Evolutionary conservation across 495 filamentous ascomycete species (phyloP), one percentile per base, ranked within the genome.

Genomic region (Hyaloscypha variabilis): DNA sequence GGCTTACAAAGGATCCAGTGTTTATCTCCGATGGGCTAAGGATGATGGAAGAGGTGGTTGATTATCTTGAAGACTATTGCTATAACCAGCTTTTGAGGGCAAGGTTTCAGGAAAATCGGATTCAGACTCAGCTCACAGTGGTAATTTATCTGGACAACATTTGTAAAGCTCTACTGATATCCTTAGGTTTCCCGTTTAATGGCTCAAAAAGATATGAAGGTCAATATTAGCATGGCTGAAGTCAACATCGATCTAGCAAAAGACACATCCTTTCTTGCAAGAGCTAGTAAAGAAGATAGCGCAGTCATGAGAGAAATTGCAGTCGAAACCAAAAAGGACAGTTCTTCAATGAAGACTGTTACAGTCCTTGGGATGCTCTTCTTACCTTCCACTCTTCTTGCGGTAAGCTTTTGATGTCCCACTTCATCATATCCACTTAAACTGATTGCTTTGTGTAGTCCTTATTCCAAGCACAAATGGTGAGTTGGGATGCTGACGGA

Each of bases 341-440:
- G 78, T 49, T 78, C 76, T 3, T 78, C 81, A 3, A 83, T 83
- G 82, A 85, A 84, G 64, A 82, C 81, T 4, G 68, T 85, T 42
- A 81, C 81, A 14, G 75, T 83, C 1, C 74, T 85, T 19, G 82
- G 82, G 17, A 81, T 82, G n/a, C 71, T 85, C 17, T 85, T 84
- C 72, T 72, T 85, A 0, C 82, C 82, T 3, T 80, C 78, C 2
- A 81, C 82, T 3, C 79, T 78, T 64, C 72, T 85, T 23, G 79
- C 80, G 6, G 63, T 60, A 36, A 65, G 57, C 3, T 5, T 0
- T 51, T 51, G 6, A n/a, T n/a, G 6, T 17, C 3, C 8, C 8
- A 25, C 17, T 6, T 6, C 49, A n/a, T 6, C 6, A 5, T 17
- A 19, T 21, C n/a, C 1, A 19, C 49, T 14, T 19, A 3, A 25